Percentiles rank a stretch among this genome's conserved stretches.
Evolutionary conservation across 2,329 filamentous ascomycete genomes (phyloP).

Genomic region (Exutisphaerella laricina): DNA sequence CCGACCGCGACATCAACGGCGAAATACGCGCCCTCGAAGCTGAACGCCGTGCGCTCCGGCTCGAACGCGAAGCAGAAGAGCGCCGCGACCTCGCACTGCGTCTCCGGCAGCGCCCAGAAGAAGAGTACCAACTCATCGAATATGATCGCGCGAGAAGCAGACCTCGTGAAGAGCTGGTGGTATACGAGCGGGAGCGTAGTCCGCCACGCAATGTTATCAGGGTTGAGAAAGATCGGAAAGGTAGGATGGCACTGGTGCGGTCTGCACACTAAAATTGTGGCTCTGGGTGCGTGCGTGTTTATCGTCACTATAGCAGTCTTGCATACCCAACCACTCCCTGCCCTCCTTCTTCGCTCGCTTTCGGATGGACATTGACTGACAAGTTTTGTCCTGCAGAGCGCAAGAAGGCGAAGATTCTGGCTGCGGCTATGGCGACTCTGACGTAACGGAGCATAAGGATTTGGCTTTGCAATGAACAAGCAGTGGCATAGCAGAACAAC

Average conservation of each 20-base stretch:
- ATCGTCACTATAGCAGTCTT: not conserved
- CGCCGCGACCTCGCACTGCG: slow-evolving; percentile 36
- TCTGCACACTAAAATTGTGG: slow-evolving; percentile 57
- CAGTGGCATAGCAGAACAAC: no score
- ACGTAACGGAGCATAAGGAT: slow-evolving; percentile 32
- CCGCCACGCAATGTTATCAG: slow-evolving; percentile 53
- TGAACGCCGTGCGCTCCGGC: slow-evolving; percentile 54
- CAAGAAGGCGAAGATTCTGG: slow-evolving; percentile 41
- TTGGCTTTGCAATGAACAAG: no score
- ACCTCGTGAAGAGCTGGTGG: slow-evolving; percentile 57
- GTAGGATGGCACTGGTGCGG: slow-evolving; percentile 85
- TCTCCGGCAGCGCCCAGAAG: slow-evolving; percentile 44
- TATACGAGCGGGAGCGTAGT: slow-evolving; percentile 37
- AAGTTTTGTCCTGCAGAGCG: slow-evolving; percentile 31
- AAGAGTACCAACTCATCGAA: slow-evolving; percentile 40
- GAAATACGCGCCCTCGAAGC: slow-evolving; percentile 68
- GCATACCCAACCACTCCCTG: slow-evolving; percentile 1
- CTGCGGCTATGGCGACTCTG: slow-evolving; percentile 41
- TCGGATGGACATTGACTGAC: slow-evolving; percentile 12
- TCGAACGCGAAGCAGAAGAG: slow-evolving; percentile 50
- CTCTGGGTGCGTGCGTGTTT: slow-evolving; percentile 7
- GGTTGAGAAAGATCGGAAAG: slow-evolving; percentile 87
- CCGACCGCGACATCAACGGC: slow-evolving; percentile 61
- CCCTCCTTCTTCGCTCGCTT: not conserved
- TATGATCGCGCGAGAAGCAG: slow-evolving; percentile 45